phyloP scores from a whole-genome alignment of 345 rosid species.

The Brassica napus region Da-Ae NC_063445.1:5075001-5075500 shows the following conservation, averaged over 20 bases:
- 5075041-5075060: background rate
- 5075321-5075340: background rate
- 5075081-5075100: background rate
- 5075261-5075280: conserved; percentile 27
- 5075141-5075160: conserved; percentile 4
- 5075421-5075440: background rate
- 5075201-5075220: conserved; percentile 37
- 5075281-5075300: conserved; percentile 22
- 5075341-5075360: background rate
- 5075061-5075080: background rate
- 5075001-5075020: background rate
- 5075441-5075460: background rate
- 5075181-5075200: conserved; percentile 13
- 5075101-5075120: background rate
- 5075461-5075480: background rate
- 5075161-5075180: conserved; percentile 12
- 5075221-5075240: conserved; percentile 20
- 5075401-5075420: background rate
- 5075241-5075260: conserved; percentile 3
- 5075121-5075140: conserved; percentile 23
- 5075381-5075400: background rate
- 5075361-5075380: background rate
- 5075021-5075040: background rate
- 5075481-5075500: background rate
- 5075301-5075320: conserved; percentile 3